These are phyloP conservation scores for Achaetomiella virescens DNA, from an alignment of 495 filamentous ascomycete species.

Conservation along the genomic window DNA sequence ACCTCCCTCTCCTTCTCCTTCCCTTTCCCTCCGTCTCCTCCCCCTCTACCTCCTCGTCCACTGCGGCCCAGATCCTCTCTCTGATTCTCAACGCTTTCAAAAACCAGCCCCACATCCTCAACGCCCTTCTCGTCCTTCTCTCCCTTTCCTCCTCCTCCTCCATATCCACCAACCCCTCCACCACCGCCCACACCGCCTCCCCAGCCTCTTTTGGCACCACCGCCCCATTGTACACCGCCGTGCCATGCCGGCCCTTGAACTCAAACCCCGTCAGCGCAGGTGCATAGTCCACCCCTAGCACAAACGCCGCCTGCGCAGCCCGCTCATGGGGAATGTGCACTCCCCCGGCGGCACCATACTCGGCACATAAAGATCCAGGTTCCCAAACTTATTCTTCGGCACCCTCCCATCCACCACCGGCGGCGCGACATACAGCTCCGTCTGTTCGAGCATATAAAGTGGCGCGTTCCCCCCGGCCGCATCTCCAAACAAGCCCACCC, in stretches of 20 bases:
- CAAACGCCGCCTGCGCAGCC: conserved; percentile 63
- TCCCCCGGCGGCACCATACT: conserved; percentile 87
- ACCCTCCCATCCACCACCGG: conserved; percentile 68
- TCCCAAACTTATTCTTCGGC: conserved; percentile 81
- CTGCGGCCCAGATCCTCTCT: conserved; percentile 59
- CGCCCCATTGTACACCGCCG: conserved; percentile 68
- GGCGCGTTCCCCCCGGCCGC: conserved; percentile 37
- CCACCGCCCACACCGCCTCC: conserved; percentile 64
- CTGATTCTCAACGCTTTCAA: conserved; percentile 69
- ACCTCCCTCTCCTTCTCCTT: conserved; percentile 12
- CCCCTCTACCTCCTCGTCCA: conserved; percentile 35
- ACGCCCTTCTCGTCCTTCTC: conserved; percentile 46
- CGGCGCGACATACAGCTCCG: conserved; percentile 65
- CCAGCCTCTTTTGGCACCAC: conserved; percentile 64
- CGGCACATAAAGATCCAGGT: conserved; percentile 85
- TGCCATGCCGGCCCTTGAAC: conserved; percentile 76
- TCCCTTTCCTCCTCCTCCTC: conserved; percentile 52
- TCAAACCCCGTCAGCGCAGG: conserved; percentile 86
- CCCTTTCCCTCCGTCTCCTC: conserved; percentile 27
- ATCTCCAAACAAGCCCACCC: conserved; percentile 35
- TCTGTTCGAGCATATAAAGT: conserved; percentile 73
- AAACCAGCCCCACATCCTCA: conserved; percentile 72
- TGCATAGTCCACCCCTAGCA: conserved; percentile 79
- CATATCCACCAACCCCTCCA: conserved; percentile 58
- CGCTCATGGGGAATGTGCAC: conserved; percentile 56